Base-by-base conservation (phyloP, 1,284 basidiomycete species). In the Trichosporon sp. region DNA sequence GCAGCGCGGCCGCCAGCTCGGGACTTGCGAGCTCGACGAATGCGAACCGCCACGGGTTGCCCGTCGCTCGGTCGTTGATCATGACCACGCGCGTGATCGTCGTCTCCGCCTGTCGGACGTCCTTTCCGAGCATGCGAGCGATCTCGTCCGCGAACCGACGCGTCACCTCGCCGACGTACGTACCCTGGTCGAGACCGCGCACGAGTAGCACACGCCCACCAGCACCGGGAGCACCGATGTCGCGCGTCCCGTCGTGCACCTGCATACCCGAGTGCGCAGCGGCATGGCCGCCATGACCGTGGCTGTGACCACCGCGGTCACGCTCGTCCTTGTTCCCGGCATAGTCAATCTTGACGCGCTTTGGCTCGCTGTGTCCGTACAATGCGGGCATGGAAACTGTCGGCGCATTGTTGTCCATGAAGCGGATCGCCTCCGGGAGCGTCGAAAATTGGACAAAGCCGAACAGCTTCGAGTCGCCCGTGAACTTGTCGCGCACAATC, bases 381-480 rank as follows among this genome's bases (percentile, higher is more conserved):
- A 80, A 68, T 3, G 92, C 92, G 3, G 93, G 92, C 69, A 95
- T 88, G 83, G 91, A 88, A 44, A 95, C 87, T 80, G 91, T 91
- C 0, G 92, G 92, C 80, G 90, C 94, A 70, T 79, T 82, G 62
- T 4, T 4, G 60, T 71, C 74, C 79, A 98, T 90, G 81, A 97
- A 95, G 9, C 90, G 88, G 71, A 89, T 87, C 15, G 95, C 93
- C 72, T 92, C 90, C 75, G 92, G 91, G 62, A 91, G 86, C 70
- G 86, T 90, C 35, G 89, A 84, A 81, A 98, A 97, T 82, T 93
- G 91, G 75, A 92, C 94, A 83, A 98, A 98, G 65, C 93, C 95
- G 80, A 95, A 96, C 77, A 92, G 90, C 85, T 95, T 95, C 67
- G 92, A 94, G 72, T 87, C 83, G 87, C 93, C 93, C 88, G 92